phyloP scores from a whole-genome alignment of 331 rosid species.

The Dryas integrifolia region DNA sequence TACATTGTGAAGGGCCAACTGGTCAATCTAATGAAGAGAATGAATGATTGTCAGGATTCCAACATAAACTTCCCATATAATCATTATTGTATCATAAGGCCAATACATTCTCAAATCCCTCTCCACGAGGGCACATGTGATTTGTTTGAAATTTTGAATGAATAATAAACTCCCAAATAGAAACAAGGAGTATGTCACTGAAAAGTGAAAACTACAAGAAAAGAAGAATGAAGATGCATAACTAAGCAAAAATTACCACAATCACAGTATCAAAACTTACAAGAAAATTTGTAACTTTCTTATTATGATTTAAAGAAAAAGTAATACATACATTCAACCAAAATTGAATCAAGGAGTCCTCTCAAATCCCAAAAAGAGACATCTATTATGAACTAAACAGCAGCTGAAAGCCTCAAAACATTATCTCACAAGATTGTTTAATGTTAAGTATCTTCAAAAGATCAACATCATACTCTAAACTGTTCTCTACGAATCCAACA shows the following conservation, averaged over 20 bases:
- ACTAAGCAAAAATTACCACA: constrained; percentile 1
- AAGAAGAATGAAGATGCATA: neutral
- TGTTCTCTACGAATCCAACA: neutral
- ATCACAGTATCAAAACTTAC: neutral
- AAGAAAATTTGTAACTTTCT: too few species aligned
- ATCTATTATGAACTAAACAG: neutral
- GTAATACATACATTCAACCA: neutral
- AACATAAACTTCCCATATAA: neutral
- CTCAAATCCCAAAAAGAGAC: neutral
- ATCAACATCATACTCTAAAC: neutral
- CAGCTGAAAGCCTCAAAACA: neutral
- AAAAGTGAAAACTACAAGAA: neutral
- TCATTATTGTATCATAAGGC: neutral
- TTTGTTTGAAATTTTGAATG: neutral
- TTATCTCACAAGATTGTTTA: neutral
- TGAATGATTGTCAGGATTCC: neutral
- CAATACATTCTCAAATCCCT: neutral
- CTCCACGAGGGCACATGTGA: too few species aligned
- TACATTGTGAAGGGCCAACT: neutral
- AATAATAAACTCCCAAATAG: neutral
- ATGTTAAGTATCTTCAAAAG: neutral
- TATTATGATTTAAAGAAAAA: neutral
- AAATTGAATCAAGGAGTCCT: neutral
- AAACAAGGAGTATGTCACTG: neutral
- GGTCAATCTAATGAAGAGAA: neutral